These are phyloP conservation scores for Przewalskia tangutica DNA, from an alignment of 257 asterid genomes.

Conservation along the genomic window DNA sequence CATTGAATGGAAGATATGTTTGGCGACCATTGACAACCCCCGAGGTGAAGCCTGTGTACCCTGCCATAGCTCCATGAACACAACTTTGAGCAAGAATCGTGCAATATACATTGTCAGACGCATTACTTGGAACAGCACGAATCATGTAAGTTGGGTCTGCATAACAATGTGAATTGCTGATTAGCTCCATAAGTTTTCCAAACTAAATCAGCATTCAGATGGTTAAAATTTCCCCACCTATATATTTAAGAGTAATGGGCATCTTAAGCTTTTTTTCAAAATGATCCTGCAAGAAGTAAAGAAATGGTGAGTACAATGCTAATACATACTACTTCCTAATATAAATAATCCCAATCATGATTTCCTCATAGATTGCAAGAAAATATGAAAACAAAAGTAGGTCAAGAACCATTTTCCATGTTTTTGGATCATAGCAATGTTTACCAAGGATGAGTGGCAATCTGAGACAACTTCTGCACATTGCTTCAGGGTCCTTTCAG, in stretches of 20 bases:
- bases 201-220: neutral
- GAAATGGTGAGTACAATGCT: neutral
- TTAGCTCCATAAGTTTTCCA: neutral
- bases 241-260: constrained; percentile 35
- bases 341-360: neutral
- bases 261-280: constrained; percentile 20
- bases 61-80: constrained; percentile 54
- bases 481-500: neutral
- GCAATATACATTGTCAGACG: constrained; percentile 47
- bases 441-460: neutral
- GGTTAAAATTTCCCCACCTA: constrained; percentile 18
- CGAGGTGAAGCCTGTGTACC: constrained; percentile 36
- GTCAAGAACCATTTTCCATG: neutral
- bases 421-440: neutral
- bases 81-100: constrained; percentile 51
- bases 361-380: neutral
- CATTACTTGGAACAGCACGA: constrained; percentile 51
- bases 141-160: constrained; percentile 52
- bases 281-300: constrained; percentile 29
- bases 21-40: constrained; percentile 47
- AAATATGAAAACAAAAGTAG: neutral
- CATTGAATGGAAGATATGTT: constrained; percentile 40
- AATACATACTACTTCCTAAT: neutral
- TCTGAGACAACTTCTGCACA: neutral
- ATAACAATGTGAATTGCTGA: neutral